Evolutionary conservation across 1,284 basidiomycete species (phyloP), one percentile per base, ranked within the genome.

Genomic region (Salmacisia buchloeana): DNA sequence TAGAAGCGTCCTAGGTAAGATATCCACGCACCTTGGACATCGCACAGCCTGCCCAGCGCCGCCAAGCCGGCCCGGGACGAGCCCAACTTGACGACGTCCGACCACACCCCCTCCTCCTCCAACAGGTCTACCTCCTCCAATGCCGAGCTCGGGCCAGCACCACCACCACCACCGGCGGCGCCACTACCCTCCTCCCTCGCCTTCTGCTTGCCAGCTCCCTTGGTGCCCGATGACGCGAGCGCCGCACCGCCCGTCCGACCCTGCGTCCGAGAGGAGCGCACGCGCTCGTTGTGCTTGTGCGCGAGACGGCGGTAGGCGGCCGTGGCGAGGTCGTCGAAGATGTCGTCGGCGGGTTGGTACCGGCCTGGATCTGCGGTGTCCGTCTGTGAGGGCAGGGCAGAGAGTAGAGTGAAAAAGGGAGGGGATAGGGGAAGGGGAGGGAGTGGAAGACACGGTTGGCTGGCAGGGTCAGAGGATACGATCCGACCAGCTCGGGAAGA

Each of bases 21-120:
- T 3, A 1, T 23, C 2, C 15, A 61, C 69, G 41, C 54, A 71
- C 70, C 58, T 64, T 69, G 68, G 2, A 63, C 62, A 45, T 69
- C 64, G 35, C 63, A 58, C 0, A 68, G 58, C 2, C 68, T 61
- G 3, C 52, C 31, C 15, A 72, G 18, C 18, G 66, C 64, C 0
- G 31, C 33, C 15, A 58, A 31, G n/a, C 62, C 62, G 10, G 60
- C 5, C 2, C 56, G 52, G 2, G 62, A 33, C 12, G 59, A 57
- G 5, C 63, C 66, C 12, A 69, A 68, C 15, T 61, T 46, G 12
- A 63, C 27, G 21, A 72, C 43, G 39, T 72, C 70, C 1, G 36
- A 27, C 70, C 70, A 72, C 12, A 65, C 68, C 25, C 46, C 43
- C 21, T 62, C 61, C 7, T 62, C 38, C 31, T n/a, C 56, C 33